A percentile compares a stretch with the other conserved stretches of the same genome.
phyloP scores from a whole-genome alignment of 2,329 filamentous ascomycete species.

The Geosmithia putterillii region DNA sequence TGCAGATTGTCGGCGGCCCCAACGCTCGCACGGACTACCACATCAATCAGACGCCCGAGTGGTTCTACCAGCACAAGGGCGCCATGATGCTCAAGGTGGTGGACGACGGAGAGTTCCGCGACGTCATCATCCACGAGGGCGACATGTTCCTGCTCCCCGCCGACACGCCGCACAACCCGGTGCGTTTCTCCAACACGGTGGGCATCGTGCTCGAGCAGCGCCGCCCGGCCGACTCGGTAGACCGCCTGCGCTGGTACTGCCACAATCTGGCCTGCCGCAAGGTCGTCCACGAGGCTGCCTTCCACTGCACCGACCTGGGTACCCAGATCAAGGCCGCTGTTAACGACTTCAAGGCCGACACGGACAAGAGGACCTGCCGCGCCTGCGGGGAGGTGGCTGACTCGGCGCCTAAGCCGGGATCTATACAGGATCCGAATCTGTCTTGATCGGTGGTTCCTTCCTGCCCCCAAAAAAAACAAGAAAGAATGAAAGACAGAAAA shows the following conservation, averaged over 20 bases:
- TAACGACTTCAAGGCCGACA: conserved; percentile 59
- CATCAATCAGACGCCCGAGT: conserved; percentile 92
- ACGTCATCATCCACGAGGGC: conserved; percentile 83
- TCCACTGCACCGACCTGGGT: conserved; percentile 82
- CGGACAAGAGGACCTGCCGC: conserved; percentile 60
- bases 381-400: conserved; percentile 68
- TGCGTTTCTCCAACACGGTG: conserved; percentile 88
- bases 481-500: neutral
- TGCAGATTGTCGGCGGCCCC: conserved; percentile 83
- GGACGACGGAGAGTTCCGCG: conserved; percentile 58
- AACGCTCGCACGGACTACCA: conserved; percentile 97
- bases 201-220: conserved; percentile 85
- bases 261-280: conserved; percentile 39
- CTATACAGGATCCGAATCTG: conserved; percentile 47
- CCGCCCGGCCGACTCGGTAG: conserved; percentile 55
- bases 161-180: conserved; percentile 95
- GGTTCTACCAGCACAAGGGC: conserved; percentile 95
- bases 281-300: conserved; percentile 74
- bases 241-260: conserved; percentile 90
- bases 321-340: conserved; percentile 92
- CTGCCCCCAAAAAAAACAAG: too few relatives aligned
- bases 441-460: too few relatives aligned
- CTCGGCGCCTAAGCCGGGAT: conserved; percentile 48
- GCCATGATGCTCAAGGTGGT: conserved; percentile 91
- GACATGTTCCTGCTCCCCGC: conserved; percentile 86